phyloP scores from a whole-genome alignment of 2,329 filamentous ascomycete genomes.

The Cercospora sp. region DNA sequence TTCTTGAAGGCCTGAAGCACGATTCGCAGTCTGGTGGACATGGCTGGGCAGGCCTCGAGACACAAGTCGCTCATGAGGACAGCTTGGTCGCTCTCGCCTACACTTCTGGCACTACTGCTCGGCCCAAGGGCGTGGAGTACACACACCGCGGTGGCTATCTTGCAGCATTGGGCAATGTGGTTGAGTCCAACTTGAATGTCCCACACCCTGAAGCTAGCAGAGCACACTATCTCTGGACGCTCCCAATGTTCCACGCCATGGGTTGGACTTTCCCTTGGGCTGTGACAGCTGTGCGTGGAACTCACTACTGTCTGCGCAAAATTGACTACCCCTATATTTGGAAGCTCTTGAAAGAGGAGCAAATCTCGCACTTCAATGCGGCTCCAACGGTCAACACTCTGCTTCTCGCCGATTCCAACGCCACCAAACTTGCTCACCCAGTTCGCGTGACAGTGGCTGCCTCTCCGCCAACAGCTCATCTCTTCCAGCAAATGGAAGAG shows the following conservation, averaged over 20 bases:
- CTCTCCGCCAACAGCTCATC: slow-evolving; percentile 80
- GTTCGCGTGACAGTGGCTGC: slow-evolving; percentile 92
- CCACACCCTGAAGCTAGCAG: slow-evolving; percentile 40
- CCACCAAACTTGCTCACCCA: slow-evolving; percentile 66
- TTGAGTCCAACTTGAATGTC: slow-evolving; percentile 80
- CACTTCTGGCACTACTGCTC: slow-evolving; percentile 88
- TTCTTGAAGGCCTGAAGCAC: slow-evolving; percentile 74
- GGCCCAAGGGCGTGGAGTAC: slow-evolving; percentile 89
- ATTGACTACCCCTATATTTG: slow-evolving; percentile 94
- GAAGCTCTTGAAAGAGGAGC: slow-evolving; percentile 80
- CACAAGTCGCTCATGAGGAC: slow-evolving; percentile 73
- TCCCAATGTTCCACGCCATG: slow-evolving; percentile 79
- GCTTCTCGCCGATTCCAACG: slow-evolving; percentile 77
- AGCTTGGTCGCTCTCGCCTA: slow-evolving; percentile 84
- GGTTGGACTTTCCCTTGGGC: slow-evolving; percentile 58
- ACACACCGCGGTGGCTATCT: slow-evolving; percentile 88
- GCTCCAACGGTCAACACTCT: slow-evolving; percentile 96
- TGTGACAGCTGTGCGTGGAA: slow-evolving; percentile 88
- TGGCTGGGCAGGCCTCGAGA: slow-evolving; percentile 76
- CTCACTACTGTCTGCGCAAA: slow-evolving; percentile 90
- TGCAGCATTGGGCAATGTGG: slow-evolving; percentile 77
- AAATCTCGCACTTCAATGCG: slow-evolving; percentile 92
- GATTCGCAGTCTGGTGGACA: slow-evolving; percentile 65
- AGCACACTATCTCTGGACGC: slow-evolving; percentile 63
- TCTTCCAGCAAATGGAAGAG: slow-evolving; percentile 88